Base-by-base conservation (phyloP, 768 basidiomycete genomes). In the Mycena vitilis region DNA sequence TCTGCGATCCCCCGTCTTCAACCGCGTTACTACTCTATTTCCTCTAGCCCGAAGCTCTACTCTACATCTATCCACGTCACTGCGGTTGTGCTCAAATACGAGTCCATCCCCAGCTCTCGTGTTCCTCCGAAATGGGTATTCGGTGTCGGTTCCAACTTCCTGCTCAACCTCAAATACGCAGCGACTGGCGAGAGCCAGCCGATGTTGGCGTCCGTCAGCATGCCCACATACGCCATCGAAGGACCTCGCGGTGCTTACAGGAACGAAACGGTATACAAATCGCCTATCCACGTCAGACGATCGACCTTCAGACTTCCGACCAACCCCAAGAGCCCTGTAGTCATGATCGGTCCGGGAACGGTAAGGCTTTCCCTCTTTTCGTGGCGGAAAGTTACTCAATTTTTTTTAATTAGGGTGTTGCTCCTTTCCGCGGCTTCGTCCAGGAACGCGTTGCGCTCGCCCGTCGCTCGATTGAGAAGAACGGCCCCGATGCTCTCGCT, bases 301-400 rank as follows among this genome's bases (percentile, higher is more conserved):
- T 97, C 95, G 18, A 99, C 97, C 4, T 99, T 99, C 90, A 87
- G 98, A 58, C 83, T 99, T 57, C 98, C 98, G 11, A 99, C 98
- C 20, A 96, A 95, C 78, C 98, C 98, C 42, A 98, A 98, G 86
- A 97, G 94, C 67, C 98, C 98, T 2, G 92, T 99, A 58, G 95
- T 99, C 80, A 99, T 99, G 98, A 89, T 99, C 78, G 98, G 98
- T 48, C 98, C 98, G 69, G 98, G 98, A 60, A 99, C 96, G 65
- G 96, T 97, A 78, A 82, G 94, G 88, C 45, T 53, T 34, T 62
- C 4, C 30, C 51, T 57, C 38, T 53, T 57, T 37, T 30, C 64
- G n/a, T 49, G 13, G 65, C 22, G 59, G 38, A 20, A 52, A 25
- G 12, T 16, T 38, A 49, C 55, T 61, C 56, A 68, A 30, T 30